Percentiles rank a stretch among this genome's conserved stretches.
These are phyloP conservation scores for Annona cherimola DNA, from an alignment of 164 flowering plant genomes.

Conservation along the genomic window DNA sequence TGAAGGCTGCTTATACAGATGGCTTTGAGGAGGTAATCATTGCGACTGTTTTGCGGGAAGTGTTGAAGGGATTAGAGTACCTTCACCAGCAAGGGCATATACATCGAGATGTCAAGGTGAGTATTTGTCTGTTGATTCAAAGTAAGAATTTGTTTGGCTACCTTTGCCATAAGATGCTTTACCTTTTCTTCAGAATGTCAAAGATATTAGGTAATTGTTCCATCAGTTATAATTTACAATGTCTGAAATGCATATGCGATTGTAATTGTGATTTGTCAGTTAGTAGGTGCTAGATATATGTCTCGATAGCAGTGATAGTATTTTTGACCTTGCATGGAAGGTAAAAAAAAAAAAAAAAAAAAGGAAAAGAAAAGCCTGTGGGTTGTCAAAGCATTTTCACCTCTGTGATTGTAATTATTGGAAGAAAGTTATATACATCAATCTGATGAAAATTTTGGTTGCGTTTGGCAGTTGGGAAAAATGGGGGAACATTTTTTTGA, in stretches of 20 bases:
- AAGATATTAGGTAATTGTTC: background rate
- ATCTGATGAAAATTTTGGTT: too few relatives aligned
- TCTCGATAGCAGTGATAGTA: too few relatives aligned
- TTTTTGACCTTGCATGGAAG: too few relatives aligned
- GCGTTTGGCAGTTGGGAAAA: too few relatives aligned
- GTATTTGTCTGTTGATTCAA: conserved; percentile 7
- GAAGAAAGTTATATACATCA: too few relatives aligned
- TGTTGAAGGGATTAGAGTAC: conserved; percentile 81
- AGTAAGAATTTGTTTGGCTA: background rate
- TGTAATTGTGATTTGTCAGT: too few relatives aligned
- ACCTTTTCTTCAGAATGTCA: background rate
- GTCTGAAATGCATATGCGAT: background rate
- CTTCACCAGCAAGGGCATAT: conserved; percentile 95
- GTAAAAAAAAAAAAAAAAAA: too few relatives aligned
- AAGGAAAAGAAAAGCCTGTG: too few relatives aligned
- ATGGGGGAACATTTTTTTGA: too few relatives aligned
- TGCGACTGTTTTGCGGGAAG: conserved; percentile 81
- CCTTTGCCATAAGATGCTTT: background rate
- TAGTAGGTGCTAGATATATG: too few relatives aligned
- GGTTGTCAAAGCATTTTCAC: too few relatives aligned
- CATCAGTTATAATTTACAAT: background rate
- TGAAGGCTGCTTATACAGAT: conserved; percentile 81
- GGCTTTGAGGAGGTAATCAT: conserved; percentile 91
- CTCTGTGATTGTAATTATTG: too few relatives aligned
- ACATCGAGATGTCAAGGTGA: conserved; percentile 94